A percentile compares a stretch with the other conserved stretches of the same genome.
Evolutionary conservation across 2,329 filamentous ascomycete genomes (phyloP).

Genomic region (Colletotrichum spaethianum): DNA sequence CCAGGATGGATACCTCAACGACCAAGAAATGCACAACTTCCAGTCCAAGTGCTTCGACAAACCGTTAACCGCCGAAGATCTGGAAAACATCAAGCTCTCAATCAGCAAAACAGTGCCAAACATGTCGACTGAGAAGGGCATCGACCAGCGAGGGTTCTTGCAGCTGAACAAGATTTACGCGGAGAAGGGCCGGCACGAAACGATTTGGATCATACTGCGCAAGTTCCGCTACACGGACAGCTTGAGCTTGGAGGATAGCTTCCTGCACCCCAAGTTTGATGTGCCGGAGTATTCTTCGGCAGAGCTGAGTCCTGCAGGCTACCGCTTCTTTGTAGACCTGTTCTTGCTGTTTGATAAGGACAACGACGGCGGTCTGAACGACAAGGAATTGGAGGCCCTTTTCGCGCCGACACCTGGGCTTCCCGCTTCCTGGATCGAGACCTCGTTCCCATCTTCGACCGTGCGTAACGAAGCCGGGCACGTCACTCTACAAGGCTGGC

Average conservation of each 20-base stretch:
- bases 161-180: conserved; percentile 96
- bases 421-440: conserved; percentile 88
- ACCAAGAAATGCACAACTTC: conserved; percentile 91
- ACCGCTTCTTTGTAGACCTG: conserved; percentile 97
- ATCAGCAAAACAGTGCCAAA: conserved; percentile 79
- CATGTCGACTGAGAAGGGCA: conserved; percentile 76
- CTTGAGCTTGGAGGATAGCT: conserved; percentile 89
- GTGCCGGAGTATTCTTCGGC: conserved; percentile 93
- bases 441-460: conserved; percentile 91
- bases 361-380: conserved; percentile 94
- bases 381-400: conserved; percentile 85
- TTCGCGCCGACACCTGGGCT: conserved; percentile 95
- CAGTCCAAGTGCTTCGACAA: conserved; percentile 95
- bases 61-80: conserved; percentile 82
- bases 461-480: conserved; percentile 96
- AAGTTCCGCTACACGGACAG: conserved; percentile 98
- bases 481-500: conserved; percentile 96
- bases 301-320: conserved; percentile 93
- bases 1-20: conserved; percentile 92
- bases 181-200: conserved; percentile 97
- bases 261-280: conserved; percentile 93
- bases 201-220: conserved; percentile 96
- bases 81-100: conserved; percentile 91
- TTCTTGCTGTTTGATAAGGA: conserved; percentile 97
- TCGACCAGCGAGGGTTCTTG: conserved; percentile 87